Evolutionary conservation across 352 stramenopile species (phyloP).

Genomic region (Phytophthora litchii): DNA sequence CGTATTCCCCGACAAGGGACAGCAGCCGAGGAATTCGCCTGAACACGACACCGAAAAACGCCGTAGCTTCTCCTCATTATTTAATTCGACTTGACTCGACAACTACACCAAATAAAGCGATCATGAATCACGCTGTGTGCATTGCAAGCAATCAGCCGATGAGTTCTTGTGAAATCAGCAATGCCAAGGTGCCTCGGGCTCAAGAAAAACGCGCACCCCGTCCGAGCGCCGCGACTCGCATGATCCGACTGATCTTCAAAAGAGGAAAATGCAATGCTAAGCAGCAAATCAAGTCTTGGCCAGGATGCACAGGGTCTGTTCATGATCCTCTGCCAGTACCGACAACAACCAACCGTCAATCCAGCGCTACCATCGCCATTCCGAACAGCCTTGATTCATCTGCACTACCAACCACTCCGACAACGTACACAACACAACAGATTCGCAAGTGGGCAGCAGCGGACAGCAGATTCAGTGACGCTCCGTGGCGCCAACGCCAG

Average conservation of each 20-base stretch:
- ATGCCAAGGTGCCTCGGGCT: background rate
- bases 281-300: slow-evolving; percentile 24
- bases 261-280: background rate
- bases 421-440: background rate
- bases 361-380: slow-evolving; percentile 22
- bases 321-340: background rate
- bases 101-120: background rate
- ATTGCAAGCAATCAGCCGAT: background rate
- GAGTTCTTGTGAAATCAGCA: background rate
- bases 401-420: background rate
- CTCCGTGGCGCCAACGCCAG: slow-evolving; percentile 21
- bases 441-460: background rate
- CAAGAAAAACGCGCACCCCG: background rate
- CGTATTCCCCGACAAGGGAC: slow-evolving; percentile 1
- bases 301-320: slow-evolving; percentile 3
- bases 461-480: background rate
- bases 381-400: background rate
- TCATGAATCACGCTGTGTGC: slow-evolving; percentile 7
- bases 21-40: background rate
- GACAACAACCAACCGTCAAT: background rate
- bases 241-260: slow-evolving; percentile 17
- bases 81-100: slow-evolving; percentile 7
- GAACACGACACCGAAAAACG: background rate
- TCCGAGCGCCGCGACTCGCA: slow-evolving; percentile 11
- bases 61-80: slow-evolving; percentile 2